Conservation (phyloP, 805 yeast genomes). For the Saturnispora hagleri region DNA sequence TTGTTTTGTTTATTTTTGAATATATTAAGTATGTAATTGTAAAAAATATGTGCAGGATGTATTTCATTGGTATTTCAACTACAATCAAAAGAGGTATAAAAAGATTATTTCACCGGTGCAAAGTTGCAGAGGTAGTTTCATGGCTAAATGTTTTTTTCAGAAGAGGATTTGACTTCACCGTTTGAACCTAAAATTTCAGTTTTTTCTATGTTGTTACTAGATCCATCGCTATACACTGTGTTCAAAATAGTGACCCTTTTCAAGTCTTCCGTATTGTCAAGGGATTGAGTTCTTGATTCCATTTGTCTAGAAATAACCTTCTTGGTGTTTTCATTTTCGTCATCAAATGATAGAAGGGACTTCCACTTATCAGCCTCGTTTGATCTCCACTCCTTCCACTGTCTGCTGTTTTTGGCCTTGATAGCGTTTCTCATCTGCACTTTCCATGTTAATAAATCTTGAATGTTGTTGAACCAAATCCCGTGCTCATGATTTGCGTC, state of each 20-base stretch:
- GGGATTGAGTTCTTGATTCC: constrained; percentile 28
- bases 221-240: constrained; percentile 8
- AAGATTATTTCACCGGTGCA: not conserved
- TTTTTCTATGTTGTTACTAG: constrained; percentile 6
- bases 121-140: too few species aligned
- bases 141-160: not conserved
- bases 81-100: too few species aligned
- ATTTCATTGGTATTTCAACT: too few species aligned
- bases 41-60: not conserved
- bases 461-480: constrained; percentile 53
- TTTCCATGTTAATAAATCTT: constrained; percentile 61
- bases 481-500: constrained; percentile 40
- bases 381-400: constrained; percentile 18
- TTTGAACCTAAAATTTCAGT: constrained; percentile 8
- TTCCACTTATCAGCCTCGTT: constrained; percentile 23
- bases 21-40: not conserved
- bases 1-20: not conserved
- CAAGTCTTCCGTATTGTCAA: constrained; percentile 32
- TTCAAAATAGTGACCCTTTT: constrained; percentile 25
- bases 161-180: constrained; percentile 8
- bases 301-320: constrained; percentile 30
- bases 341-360: not conserved
- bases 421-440: constrained; percentile 41
- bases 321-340: constrained; percentile 15
- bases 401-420: constrained; percentile 28